Evolutionary conservation across 2,329 filamentous ascomycete genomes (phyloP).

Genomic region (Trichoderma polysporum): DNA sequence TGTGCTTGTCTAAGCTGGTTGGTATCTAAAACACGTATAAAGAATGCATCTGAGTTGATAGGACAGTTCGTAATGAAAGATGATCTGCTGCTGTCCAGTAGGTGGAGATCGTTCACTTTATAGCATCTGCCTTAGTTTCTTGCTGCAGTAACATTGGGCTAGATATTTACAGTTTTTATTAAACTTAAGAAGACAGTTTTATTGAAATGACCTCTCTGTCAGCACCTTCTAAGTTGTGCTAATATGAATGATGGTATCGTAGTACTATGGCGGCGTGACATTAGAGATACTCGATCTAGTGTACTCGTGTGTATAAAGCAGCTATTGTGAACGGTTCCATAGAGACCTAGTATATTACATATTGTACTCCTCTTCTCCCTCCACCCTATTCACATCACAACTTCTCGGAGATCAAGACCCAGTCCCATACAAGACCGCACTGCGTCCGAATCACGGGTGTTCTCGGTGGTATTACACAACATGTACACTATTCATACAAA

Average conservation of each 20-base stretch:
- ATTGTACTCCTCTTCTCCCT: neutral
- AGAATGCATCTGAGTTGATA: neutral
- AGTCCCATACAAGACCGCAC: neutral
- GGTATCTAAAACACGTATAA: neutral
- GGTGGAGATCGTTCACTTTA: too few relatives aligned
- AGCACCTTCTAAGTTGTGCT: too few relatives aligned
- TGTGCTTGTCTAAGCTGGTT: too few relatives aligned
- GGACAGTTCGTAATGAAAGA: neutral
- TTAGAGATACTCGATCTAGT: neutral
- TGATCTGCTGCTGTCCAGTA: neutral
- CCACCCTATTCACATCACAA: neutral
- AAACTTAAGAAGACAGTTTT: too few relatives aligned
- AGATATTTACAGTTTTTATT: too few relatives aligned
- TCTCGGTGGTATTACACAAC: conserved; percentile 3
- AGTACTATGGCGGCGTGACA: neutral
- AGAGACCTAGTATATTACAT: neutral
- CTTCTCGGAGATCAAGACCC: neutral
- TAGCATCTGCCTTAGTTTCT: too few relatives aligned
- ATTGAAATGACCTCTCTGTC: too few relatives aligned
- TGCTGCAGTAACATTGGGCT: too few relatives aligned
- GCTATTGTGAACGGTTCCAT: neutral
- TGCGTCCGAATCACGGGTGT: neutral
- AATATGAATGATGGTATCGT: too few relatives aligned
- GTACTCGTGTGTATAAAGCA: neutral
- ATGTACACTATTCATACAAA: conserved; percentile 9